Base-by-base conservation (phyloP, 1,284 basidiomycete species). In the Golubevia pallescens region DNA sequence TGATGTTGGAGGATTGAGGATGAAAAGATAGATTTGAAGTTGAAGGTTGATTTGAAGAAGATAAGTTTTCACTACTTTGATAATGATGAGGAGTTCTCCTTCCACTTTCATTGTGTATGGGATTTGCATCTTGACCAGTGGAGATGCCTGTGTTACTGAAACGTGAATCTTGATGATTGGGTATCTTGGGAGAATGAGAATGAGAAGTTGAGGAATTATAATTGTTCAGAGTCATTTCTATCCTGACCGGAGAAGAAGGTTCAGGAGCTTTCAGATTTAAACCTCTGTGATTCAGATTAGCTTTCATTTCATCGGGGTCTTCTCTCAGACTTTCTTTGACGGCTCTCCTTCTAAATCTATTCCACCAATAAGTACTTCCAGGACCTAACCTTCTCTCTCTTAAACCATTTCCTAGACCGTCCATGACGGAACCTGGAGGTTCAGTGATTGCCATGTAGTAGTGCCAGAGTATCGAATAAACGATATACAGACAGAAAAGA, bases 341-440 rank as follows among this genome's bases (percentile, higher is more conserved):
- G 0, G 77, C 77, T 20, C 75, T 59, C 1, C 32, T 57, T 28
- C 77, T 51, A 34, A 70, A 69, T 21, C 75, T 60, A 10, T 68
- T 65, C 80, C 80, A 83, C 80, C 80, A 83, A n/a, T 72, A 61
- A 19, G 57, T 62, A 59, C 77, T 80, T 5, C 81, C 78, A 0
- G 77, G 75, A 1, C 81, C 78, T 19, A 61, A 63, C 24, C 80
- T 69, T 8, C 77, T 57, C 57, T 83, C 79, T 8, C 65, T 58
- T 3, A 70, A 60, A 6, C 58, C 58, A 32, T 74, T 71, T 4
- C 72, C 68, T 6, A 84, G 60, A 0, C 78, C 78, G 4, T 74
- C 66, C 7, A 61, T 48, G 0, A 78, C 72, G 8, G 70, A 60
- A 1, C 81, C 80, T 3, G 80, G 75, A n/a, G 76, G 61, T 16